Evolutionary conservation across 202 grass and related monocot genomes (phyloP).

Genomic region (Panicum virgatum): DNA sequence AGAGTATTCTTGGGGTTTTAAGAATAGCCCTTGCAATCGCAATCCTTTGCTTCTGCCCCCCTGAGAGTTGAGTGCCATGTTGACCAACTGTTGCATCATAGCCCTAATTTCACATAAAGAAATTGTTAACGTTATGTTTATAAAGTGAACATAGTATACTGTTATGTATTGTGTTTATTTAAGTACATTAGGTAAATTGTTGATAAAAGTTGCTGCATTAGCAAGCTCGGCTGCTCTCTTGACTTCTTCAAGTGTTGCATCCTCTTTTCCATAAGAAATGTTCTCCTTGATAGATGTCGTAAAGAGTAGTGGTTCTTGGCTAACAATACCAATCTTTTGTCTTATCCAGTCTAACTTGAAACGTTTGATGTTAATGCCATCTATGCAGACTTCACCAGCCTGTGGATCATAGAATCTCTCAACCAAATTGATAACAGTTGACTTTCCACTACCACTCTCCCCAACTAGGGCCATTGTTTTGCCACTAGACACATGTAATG

Average conservation of each 20-base stretch:
- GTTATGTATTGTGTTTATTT: conserved; percentile 9
- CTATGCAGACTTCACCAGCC: conserved; percentile 68
- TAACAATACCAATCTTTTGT: conserved; percentile 73
- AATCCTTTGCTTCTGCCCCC: conserved; percentile 81
- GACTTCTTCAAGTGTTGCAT: conserved; percentile 68
- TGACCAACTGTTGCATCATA: conserved; percentile 64
- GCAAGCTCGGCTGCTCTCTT: conserved; percentile 59
- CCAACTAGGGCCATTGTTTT: conserved; percentile 77
- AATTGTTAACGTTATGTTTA: conserved; percentile 7
- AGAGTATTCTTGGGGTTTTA: conserved; percentile 73
- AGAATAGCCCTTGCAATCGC: conserved; percentile 79
- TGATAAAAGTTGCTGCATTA: conserved; percentile 67
- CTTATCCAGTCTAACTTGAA: conserved; percentile 60
- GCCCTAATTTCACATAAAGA: conserved; percentile 45
- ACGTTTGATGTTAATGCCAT: conserved; percentile 64
- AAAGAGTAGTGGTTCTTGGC: conserved; percentile 79
- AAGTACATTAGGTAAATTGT: conserved; percentile 76
- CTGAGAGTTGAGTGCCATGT: conserved; percentile 74
- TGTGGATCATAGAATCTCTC: conserved; percentile 89
- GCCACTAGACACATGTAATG: conserved; percentile 55
- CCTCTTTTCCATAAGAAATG: conserved; percentile 64
- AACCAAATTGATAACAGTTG: conserved; percentile 73
- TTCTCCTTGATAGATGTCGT: conserved; percentile 74
- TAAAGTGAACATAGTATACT: not conserved
- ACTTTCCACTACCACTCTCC: conserved; percentile 79